Base-by-base conservation (phyloP, 768 basidiomycete genomes). In the Pseudohyphozyma bogoriensis region DNA sequence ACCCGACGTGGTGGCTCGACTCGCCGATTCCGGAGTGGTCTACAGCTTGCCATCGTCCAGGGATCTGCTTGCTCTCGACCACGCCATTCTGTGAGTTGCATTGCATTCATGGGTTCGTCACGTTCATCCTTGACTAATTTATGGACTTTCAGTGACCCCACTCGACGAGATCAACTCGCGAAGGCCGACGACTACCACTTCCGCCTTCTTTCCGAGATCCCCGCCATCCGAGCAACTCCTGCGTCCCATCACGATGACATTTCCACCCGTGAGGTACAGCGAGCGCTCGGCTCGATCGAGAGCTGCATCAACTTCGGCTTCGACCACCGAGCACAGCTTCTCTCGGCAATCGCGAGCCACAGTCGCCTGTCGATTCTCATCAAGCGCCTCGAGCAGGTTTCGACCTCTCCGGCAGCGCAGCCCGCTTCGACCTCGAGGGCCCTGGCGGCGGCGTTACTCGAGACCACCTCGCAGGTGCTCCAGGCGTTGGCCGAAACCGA, bases 191-290 rank as follows among this genome's bases (percentile, higher is more conserved):
- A 60, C 12, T 71, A 71, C 60, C 74, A 76, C 58, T 72, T 72
- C 62, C 70, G 83, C 29, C 75, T 92, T 12, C 78, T 79, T 35
- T 79, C 79, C 11, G 74, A 80, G 47, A 79, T 97, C 56, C 85
- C 87, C 7, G 76, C 76, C 9, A 76, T 96, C 32, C 78, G 87
- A 47, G 75, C 76, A 8, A 77, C 80, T 3, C 75, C 89, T 29
- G 76, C 80, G 10, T 72, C 78, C 49, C 93, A 96, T 72, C 87
- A 91, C 70, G 71, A 78, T 1, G 95, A 97, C 70, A 68, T 97
- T 50, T 79, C 81, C 13, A 89, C 88, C n/a, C 84, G 86, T 18
- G 93, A 97, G 60, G 76, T 96, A 22, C 85, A 85, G 69, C 80
- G 89, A 62, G 87, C 85, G 10, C 72, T 86, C 22, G 83, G 81